phyloP scores from a whole-genome alignment of 495 filamentous ascomycete species.

The Articulospora tetracladia region DNA sequence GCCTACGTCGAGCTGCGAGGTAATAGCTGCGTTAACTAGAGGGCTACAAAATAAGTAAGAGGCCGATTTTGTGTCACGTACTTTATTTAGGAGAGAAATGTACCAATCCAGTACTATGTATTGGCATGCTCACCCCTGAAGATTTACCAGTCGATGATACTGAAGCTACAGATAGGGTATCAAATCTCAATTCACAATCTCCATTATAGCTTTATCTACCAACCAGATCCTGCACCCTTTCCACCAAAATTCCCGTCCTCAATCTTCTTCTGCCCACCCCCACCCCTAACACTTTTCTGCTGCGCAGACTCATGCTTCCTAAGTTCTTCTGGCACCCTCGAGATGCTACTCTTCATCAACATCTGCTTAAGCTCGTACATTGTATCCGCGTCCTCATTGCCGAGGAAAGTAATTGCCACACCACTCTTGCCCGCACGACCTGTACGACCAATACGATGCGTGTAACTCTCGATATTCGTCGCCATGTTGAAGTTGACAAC shows the following conservation, averaged over 20 bases:
- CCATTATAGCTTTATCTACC: neutral
- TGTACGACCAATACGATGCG: constrained; percentile 95
- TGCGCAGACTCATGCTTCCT: constrained; percentile 93
- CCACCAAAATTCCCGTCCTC: constrained; percentile 45
- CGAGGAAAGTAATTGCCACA: constrained; percentile 94
- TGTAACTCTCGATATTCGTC: constrained; percentile 88
- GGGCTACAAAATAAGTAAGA: too few species aligned
- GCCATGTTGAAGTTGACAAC: constrained; percentile 99
- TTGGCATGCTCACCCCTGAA: neutral
- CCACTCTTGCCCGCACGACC: constrained; percentile 97
- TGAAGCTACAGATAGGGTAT: too few species aligned
- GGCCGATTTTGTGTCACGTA: too few species aligned
- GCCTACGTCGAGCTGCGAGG: too few species aligned
- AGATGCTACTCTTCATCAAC: constrained; percentile 87
- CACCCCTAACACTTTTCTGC: constrained; percentile 62
- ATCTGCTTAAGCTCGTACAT: constrained; percentile 98
- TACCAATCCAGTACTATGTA: neutral
- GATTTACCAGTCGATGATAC: too few species aligned
- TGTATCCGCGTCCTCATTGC: constrained; percentile 86
- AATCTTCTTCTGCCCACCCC: constrained; percentile 51
- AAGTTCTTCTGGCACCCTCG: constrained; percentile 88
- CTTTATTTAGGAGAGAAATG: too few species aligned
- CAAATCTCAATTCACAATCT: too few species aligned
- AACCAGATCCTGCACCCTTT: constrained; percentile 6
- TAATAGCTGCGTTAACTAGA: too few species aligned